Evolutionary conservation across 306 rosid species (phyloP).

Genomic region (Carpinus fangiana): DNA sequence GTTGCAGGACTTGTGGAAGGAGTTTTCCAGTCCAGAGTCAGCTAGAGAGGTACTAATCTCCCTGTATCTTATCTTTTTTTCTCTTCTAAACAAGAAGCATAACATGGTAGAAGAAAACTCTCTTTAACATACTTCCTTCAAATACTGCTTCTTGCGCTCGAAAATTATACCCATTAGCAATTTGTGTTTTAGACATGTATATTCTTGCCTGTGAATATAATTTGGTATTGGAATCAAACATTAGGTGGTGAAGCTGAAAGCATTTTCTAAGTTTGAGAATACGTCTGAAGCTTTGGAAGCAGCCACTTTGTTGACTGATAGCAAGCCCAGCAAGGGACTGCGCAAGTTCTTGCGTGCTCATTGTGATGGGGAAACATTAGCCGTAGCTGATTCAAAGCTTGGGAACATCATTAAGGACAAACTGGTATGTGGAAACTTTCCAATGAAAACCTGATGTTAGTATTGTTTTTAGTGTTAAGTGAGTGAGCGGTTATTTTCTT

Average conservation of each 20-base stretch:
- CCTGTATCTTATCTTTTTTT: not conserved
- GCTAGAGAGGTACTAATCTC: slow-evolving; percentile 53
- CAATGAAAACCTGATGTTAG: not conserved
- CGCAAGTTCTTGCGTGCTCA: slow-evolving; percentile 83
- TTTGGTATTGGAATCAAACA: not conserved
- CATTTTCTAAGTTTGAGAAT: slow-evolving; percentile 85
- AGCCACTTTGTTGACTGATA: slow-evolving; percentile 67
- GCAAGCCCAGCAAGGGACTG: slow-evolving; percentile 88
- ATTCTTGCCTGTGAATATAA: slow-evolving; percentile 9
- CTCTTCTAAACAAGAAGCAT: not conserved
- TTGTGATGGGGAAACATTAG: slow-evolving; percentile 74
- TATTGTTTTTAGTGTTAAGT: slow-evolving; percentile 1
- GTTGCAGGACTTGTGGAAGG: slow-evolving; percentile 68
- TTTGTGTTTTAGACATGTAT: not conserved
- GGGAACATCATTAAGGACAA: slow-evolving; percentile 86
- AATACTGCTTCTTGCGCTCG: not conserved
- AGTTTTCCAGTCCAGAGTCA: slow-evolving; percentile 61
- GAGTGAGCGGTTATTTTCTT: slow-evolving; percentile 1
- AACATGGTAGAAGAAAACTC: not conserved
- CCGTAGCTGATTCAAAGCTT: slow-evolving; percentile 89
- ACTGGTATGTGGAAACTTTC: slow-evolving; percentile 45
- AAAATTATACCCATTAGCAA: not conserved
- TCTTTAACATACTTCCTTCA: not conserved
- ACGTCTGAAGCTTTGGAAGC: slow-evolving; percentile 89
- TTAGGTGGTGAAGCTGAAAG: slow-evolving; percentile 83